Conservation (phyloP, 306 rosid genomes). For the Vigna angularis region DNA sequence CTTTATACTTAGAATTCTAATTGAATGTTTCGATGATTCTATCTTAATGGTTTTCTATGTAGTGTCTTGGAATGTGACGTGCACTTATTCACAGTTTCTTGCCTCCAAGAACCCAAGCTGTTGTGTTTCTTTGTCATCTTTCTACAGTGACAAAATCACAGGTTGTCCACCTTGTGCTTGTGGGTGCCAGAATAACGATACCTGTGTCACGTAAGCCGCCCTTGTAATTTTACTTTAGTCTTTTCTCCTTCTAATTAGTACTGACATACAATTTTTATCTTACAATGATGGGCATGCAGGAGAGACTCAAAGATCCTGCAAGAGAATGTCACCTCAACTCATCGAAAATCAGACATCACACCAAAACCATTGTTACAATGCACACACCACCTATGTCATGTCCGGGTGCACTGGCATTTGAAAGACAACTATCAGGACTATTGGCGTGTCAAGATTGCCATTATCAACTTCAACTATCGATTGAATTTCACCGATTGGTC, state of each 20-base stretch:
- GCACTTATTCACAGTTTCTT: conserved; percentile 91
- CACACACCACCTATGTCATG: conserved; percentile 87
- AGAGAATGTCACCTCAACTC: conserved; percentile 44
- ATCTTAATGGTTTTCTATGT: conserved; percentile 45
- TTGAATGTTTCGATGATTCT: neutral
- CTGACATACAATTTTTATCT: conserved; percentile 21
- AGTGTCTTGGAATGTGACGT: conserved; percentile 98
- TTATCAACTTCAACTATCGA: conserved; percentile 80
- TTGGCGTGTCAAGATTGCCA: conserved; percentile 86
- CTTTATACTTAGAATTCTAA: neutral
- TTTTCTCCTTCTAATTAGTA: neutral
- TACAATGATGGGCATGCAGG: conserved; percentile 50
- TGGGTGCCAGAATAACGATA: conserved; percentile 79
- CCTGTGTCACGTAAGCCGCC: conserved; percentile 75
- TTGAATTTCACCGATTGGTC: conserved; percentile 83
- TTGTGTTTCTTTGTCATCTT: conserved; percentile 92
- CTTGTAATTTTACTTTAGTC: conserved; percentile 5
- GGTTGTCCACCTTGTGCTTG: conserved; percentile 90
- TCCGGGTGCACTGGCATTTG: conserved; percentile 90
- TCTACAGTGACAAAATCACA: conserved; percentile 79
- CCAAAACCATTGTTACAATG: conserved; percentile 82
- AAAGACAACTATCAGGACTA: conserved; percentile 81
- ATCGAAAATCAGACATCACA: conserved; percentile 55
- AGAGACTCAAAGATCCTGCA: conserved; percentile 61
- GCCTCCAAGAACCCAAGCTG: conserved; percentile 92